phyloP scores from a whole-genome alignment of 2,329 filamentous ascomycete species.

The Aspergillus puulaauensis region DNA sequence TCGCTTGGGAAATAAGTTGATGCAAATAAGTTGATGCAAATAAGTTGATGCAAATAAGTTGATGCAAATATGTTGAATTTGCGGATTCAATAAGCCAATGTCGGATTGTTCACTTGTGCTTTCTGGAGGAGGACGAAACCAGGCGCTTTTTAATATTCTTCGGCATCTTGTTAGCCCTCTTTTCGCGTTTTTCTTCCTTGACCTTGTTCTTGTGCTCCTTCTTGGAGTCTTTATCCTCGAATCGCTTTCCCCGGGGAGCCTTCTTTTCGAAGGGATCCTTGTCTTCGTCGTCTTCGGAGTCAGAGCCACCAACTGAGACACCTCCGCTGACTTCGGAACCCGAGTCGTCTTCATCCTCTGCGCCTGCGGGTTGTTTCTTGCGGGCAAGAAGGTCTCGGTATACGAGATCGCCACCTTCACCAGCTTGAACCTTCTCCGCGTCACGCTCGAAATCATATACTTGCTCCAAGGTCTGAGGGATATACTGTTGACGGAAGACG shows the following conservation, averaged over 20 bases:
- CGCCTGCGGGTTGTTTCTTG: conserved; percentile 40
- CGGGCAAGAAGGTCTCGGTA: conserved; percentile 83
- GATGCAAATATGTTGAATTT: not conserved
- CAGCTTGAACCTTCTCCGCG: conserved; percentile 71
- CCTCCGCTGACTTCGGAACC: conserved; percentile 37
- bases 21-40: not conserved
- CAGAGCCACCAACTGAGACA: conserved; percentile 32
- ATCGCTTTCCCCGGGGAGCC: conserved; percentile 74
- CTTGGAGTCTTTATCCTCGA: conserved; percentile 89
- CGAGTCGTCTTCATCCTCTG: conserved; percentile 36
- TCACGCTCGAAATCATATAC: conserved; percentile 96
- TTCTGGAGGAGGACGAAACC: conserved; percentile 35
- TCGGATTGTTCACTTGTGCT: conserved; percentile 15
- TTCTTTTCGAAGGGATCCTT: conserved; percentile 60
- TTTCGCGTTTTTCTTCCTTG: conserved; percentile 93
- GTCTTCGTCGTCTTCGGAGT: conserved; percentile 47
- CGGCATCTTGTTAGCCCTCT: conserved; percentile 91
- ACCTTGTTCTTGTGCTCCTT: conserved; percentile 84
- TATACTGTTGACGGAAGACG: conserved; percentile 94
- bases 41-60: not conserved
- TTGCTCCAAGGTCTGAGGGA: conserved; percentile 91
- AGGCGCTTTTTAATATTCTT: conserved; percentile 84
- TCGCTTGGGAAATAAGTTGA: not conserved
- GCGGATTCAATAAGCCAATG: not conserved
- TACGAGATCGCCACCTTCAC: conserved; percentile 73